phyloP scores from a whole-genome alignment of 1,284 basidiomycete species.

The Albatrellus sp. region DNA sequence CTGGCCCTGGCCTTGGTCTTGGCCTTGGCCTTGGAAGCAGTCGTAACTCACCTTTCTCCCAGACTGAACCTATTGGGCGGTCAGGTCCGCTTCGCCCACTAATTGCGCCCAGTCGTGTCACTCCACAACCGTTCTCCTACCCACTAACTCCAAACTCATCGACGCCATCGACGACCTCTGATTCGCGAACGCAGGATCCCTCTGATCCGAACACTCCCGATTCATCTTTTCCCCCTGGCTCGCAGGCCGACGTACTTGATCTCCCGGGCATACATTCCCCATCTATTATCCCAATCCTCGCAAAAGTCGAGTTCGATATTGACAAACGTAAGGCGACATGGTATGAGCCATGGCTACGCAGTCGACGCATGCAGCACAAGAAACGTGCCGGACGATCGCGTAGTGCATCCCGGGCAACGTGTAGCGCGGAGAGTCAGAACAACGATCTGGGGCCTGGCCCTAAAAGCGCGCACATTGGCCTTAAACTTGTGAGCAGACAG shows the following conservation, averaged over 20 bases:
- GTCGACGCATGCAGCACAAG: constrained; percentile 40
- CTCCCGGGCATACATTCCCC: constrained; percentile 53
- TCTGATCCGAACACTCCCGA: constrained; percentile 43
- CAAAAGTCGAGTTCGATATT: constrained; percentile 83
- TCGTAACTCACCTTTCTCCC: constrained; percentile 26
- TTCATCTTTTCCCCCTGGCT: constrained; percentile 28
- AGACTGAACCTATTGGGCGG: constrained; percentile 6
- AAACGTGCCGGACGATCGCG: constrained; percentile 27
- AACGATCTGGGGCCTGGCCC: constrained; percentile 14
- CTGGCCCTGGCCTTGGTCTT: constrained; percentile 23
- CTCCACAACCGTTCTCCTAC: constrained; percentile 20
- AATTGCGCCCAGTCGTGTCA: constrained; percentile 27
- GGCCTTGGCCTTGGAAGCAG: constrained; percentile 27
- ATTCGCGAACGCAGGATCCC: constrained; percentile 18
- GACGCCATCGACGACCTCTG: constrained; percentile 31
- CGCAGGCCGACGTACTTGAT: constrained; percentile 35
- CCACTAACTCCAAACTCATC: constrained; percentile 42
- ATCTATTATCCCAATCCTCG: constrained; percentile 66
- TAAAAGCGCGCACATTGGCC: constrained; percentile 27
- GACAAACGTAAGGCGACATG: constrained; percentile 63
- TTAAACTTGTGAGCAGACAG: constrained; percentile 37
- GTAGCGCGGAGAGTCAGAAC: constrained; percentile 11
- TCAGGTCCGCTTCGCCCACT: constrained; percentile 32
- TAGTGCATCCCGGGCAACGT: constrained; percentile 12
- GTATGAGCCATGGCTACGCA: constrained; percentile 71